Conservation (phyloP, 2,329 filamentous ascomycete species). For the Pseudogymnoascus sp. region DNA sequence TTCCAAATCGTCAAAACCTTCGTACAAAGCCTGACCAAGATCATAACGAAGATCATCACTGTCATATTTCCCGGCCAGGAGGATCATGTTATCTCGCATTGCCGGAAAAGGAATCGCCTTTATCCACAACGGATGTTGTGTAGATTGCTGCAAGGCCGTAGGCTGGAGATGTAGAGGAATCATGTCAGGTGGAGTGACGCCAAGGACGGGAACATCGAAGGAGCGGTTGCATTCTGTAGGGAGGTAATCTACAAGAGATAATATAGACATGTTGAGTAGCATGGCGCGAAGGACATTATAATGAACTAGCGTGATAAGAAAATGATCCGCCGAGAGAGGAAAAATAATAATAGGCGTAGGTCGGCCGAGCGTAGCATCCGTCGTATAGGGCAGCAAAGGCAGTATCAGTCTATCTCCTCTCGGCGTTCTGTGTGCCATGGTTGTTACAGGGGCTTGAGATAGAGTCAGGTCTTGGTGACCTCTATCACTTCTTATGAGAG, state of each 20-base stretch:
- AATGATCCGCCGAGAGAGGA: slow-evolving; percentile 12
- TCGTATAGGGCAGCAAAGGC: background rate
- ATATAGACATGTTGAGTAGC: slow-evolving; percentile 14
- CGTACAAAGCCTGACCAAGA: slow-evolving; percentile 10
- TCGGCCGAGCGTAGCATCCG: background rate
- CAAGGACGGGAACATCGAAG: background rate
- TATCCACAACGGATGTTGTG: slow-evolving; percentile 13
- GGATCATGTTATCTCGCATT: slow-evolving; percentile 15
- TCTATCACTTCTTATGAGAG: background rate
- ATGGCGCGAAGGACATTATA: slow-evolving; percentile 16
- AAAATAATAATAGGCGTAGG: slow-evolving; percentile 7
- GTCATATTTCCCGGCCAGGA: slow-evolving; percentile 8
- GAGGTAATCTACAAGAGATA: slow-evolving; percentile 7
- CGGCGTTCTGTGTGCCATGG: background rate
- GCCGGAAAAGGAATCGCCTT: slow-evolving; percentile 11
- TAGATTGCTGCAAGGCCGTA: slow-evolving; percentile 12
- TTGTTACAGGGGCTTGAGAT: background rate
- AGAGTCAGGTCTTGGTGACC: background rate
- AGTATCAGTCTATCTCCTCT: background rate
- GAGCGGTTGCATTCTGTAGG: slow-evolving; percentile 9
- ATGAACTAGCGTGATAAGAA: slow-evolving; percentile 11
- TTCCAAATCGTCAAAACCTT: slow-evolving; percentile 13
- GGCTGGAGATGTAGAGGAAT: slow-evolving; percentile 11
- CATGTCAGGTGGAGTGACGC: background rate
- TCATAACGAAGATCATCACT: slow-evolving; percentile 6